Evolutionary conservation across 2,329 filamentous ascomycete species (phyloP).

Genomic region (Aschersonia sp.): DNA sequence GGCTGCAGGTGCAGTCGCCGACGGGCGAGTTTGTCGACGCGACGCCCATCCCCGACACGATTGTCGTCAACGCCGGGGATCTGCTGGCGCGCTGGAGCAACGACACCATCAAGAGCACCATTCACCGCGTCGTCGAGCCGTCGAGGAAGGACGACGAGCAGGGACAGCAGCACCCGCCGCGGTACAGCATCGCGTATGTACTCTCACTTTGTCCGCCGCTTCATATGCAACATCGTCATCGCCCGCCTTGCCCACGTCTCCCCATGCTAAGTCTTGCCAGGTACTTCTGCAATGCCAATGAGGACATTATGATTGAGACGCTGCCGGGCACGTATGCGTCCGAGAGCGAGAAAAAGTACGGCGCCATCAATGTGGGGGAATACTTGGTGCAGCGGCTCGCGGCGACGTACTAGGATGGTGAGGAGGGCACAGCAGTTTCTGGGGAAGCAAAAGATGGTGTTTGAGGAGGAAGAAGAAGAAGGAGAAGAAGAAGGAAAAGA

Average conservation of each 20-base stretch:
- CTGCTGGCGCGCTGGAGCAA: constrained; percentile 81
- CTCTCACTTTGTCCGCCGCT: neutral
- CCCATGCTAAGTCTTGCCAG: constrained; percentile 14
- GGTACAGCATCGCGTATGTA: constrained; percentile 71
- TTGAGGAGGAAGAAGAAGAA: too few relatives aligned
- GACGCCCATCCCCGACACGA: constrained; percentile 64
- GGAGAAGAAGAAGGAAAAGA: too few relatives aligned
- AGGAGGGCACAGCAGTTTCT: too few relatives aligned
- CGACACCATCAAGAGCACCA: constrained; percentile 78
- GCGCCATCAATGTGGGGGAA: constrained; percentile 61
- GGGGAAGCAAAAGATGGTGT: too few relatives aligned
- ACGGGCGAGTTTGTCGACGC: constrained; percentile 70
- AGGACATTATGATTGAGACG: constrained; percentile 59
- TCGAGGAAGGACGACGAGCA: constrained; percentile 33
- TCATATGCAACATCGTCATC: neutral
- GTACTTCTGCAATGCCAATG: constrained; percentile 85
- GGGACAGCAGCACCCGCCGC: constrained; percentile 57
- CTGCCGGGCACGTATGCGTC: constrained; percentile 60
- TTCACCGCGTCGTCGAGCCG: constrained; percentile 82
- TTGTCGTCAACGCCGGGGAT: constrained; percentile 84
- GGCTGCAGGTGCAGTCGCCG: constrained; percentile 50
- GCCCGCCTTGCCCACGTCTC: neutral
- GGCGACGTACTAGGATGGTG: constrained; percentile 46
- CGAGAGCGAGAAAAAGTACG: constrained; percentile 63
- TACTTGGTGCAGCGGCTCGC: constrained; percentile 68